Percentiles rank a stretch among this genome's conserved stretches.
These are phyloP conservation scores for Schizochytrium sp. DNA, from an alignment of 108 stramenopile species.

Conservation along the genomic window DNA sequence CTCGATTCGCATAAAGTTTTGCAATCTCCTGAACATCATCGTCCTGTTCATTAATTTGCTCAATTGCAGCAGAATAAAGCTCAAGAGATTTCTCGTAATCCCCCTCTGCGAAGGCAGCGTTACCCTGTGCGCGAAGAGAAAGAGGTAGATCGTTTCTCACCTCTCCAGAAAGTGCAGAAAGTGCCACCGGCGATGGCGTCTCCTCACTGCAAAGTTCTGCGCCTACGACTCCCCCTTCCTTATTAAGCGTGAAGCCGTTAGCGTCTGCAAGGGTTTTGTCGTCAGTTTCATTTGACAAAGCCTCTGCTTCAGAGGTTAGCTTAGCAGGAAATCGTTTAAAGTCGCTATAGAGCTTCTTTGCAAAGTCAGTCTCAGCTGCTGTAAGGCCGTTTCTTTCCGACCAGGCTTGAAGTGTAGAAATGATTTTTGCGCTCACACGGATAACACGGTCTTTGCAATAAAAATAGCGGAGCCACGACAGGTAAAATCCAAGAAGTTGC, in stretches of 20 bases:
- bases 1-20: background rate
- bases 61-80: constrained; percentile 1
- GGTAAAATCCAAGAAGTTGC: constrained; percentile 21
- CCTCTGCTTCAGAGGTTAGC: background rate
- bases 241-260: background rate
- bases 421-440: constrained; percentile 26
- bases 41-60: background rate
- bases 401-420: constrained; percentile 1
- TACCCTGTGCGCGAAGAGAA: background rate
- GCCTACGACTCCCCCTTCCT: background rate
- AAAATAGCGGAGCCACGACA: constrained; percentile 42
- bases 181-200: background rate
- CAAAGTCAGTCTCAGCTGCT: background rate
- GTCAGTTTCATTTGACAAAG: background rate
- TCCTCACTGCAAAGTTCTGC: background rate
- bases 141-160: background rate
- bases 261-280: background rate
- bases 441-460: constrained; percentile 44
- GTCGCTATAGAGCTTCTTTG: constrained; percentile 11
- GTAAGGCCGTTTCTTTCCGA: constrained; percentile 5
- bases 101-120: constrained; percentile 12
- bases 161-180: too few species aligned
- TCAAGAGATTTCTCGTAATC: background rate
- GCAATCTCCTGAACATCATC: background rate
- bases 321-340: constrained; percentile 27